Conservation (phyloP, 2,329 filamentous ascomycete genomes). For the Tympanopsis confertula region DNA sequence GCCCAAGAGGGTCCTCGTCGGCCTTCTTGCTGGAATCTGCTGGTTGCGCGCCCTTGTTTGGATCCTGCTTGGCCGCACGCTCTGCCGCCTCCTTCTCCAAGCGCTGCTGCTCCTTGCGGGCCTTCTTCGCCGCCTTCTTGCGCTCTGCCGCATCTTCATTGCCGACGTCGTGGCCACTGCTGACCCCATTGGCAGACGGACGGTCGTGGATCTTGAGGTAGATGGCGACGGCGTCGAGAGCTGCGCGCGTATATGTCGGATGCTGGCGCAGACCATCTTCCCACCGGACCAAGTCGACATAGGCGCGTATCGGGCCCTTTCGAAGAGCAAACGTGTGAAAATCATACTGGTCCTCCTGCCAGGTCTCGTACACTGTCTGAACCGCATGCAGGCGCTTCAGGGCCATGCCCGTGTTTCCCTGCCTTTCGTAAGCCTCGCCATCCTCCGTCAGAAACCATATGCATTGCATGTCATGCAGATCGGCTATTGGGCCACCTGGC, state of each 20-base stretch:
- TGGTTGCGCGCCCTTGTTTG: conserved; percentile 42
- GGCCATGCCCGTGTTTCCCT: conserved; percentile 71
- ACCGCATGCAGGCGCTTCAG: conserved; percentile 86
- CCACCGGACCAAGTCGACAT: conserved; percentile 94
- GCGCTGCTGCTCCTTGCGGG: conserved; percentile 58
- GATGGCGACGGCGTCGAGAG: conserved; percentile 67
- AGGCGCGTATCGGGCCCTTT: conserved; percentile 89
- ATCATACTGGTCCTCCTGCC: conserved; percentile 98
- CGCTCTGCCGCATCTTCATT: conserved; percentile 55
- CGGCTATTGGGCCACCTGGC: conserved; percentile 73
- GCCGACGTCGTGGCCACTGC: conserved; percentile 34
- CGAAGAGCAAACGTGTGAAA: conserved; percentile 96
- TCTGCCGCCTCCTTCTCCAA: conserved; percentile 60
- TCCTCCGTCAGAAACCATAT: conserved; percentile 96
- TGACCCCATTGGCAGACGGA: conserved; percentile 53
- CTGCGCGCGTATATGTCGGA: conserved; percentile 80
- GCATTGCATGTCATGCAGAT: conserved; percentile 96
- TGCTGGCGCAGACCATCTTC: conserved; percentile 84
- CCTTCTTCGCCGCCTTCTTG: conserved; percentile 84
- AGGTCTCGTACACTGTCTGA: conserved; percentile 86
- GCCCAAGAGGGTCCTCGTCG: conserved; percentile 77
- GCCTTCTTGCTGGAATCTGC: conserved; percentile 66
- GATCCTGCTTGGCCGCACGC: conserved; percentile 46
- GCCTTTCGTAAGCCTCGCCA: conserved; percentile 75
- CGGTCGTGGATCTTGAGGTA: conserved; percentile 73